These are phyloP conservation scores for Rhytidhysteron rufulum DNA, from an alignment of 2,329 filamentous ascomycete genomes.

Conservation along the genomic window DNA sequence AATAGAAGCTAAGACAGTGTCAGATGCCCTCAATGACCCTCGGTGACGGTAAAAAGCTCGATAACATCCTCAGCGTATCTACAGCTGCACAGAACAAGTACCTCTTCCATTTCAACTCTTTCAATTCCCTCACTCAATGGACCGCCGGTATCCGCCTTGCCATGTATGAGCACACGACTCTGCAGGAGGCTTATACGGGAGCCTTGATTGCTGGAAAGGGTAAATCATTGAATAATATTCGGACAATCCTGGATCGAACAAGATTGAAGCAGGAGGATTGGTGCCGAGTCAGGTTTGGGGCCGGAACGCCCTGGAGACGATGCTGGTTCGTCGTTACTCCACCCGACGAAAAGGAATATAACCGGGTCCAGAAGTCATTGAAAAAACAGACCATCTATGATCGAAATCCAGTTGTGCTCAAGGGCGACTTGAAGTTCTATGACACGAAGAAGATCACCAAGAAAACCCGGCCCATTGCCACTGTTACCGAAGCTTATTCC, in stretches of 20 bases:
- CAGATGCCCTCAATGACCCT: conserved; percentile 73
- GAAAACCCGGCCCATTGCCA: conserved; percentile 84
- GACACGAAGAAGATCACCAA: conserved; percentile 87
- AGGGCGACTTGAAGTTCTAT: conserved; percentile 92
- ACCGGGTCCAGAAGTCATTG: conserved; percentile 75
- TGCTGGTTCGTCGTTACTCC: conserved; percentile 96
- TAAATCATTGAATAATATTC: conserved; percentile 83
- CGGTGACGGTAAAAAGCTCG: conserved; percentile 75
- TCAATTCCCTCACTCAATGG: conserved; percentile 92
- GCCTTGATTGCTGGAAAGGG: conserved; percentile 94
- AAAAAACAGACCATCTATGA: conserved; percentile 85
- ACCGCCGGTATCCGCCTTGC: conserved; percentile 88
- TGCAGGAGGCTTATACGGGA: conserved; percentile 96
- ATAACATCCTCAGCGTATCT: conserved; percentile 93
- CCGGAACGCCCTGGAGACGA: conserved; percentile 90
- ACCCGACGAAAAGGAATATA: conserved; percentile 87
- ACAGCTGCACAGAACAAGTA: conserved; percentile 96
- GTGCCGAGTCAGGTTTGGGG: conserved; percentile 92
- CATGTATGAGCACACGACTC: conserved; percentile 88
- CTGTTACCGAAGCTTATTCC: conserved; percentile 84
- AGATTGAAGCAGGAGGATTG: conserved; percentile 80
- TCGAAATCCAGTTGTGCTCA: conserved; percentile 65
- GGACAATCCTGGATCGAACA: conserved; percentile 77
- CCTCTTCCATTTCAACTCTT: conserved; percentile 91
- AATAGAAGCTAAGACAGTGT: neutral